These are phyloP conservation scores for Saccharomyces eubayanus DNA, from an alignment of 805 yeast genomes.

Conservation along the genomic window DNA sequence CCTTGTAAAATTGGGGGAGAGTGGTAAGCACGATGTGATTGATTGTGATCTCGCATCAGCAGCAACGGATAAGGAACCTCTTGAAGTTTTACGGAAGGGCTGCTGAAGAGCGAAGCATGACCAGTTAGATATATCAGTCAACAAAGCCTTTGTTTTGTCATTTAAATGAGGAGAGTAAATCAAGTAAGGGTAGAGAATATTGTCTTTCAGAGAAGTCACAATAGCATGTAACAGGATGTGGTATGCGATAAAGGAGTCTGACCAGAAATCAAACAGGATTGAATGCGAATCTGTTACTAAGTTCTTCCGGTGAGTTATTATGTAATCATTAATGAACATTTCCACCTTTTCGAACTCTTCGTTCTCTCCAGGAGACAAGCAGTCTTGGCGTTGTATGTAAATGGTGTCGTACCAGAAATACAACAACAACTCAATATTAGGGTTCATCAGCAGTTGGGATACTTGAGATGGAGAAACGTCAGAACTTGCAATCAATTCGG, in stretches of 20 bases:
- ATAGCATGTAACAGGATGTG: neutral
- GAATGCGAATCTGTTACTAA: neutral
- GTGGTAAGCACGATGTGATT: neutral
- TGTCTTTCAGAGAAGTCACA: neutral
- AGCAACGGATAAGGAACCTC: neutral
- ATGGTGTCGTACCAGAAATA: constrained; percentile 17
- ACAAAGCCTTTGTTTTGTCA: neutral
- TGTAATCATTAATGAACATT: neutral
- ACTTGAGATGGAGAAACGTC: constrained; percentile 5
- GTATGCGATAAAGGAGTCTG: neutral
- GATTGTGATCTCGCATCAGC: neutral
- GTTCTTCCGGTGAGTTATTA: neutral
- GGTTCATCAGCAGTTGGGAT: constrained; percentile 12
- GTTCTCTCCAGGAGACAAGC: constrained; percentile 3
- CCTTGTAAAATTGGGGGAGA: neutral
- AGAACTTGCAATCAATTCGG: constrained; percentile 3
- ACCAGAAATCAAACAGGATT: neutral
- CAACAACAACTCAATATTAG: constrained; percentile 17
- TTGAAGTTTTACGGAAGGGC: neutral
- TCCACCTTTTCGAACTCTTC: neutral
- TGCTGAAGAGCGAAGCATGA: neutral
- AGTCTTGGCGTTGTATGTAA: constrained; percentile 2
- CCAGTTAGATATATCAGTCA: neutral
- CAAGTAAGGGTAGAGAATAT: neutral
- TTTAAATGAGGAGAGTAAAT: neutral